Evolutionary conservation across 2,329 filamentous ascomycete genomes (phyloP).

Genomic region (Curvularia eragrostidis): DNA sequence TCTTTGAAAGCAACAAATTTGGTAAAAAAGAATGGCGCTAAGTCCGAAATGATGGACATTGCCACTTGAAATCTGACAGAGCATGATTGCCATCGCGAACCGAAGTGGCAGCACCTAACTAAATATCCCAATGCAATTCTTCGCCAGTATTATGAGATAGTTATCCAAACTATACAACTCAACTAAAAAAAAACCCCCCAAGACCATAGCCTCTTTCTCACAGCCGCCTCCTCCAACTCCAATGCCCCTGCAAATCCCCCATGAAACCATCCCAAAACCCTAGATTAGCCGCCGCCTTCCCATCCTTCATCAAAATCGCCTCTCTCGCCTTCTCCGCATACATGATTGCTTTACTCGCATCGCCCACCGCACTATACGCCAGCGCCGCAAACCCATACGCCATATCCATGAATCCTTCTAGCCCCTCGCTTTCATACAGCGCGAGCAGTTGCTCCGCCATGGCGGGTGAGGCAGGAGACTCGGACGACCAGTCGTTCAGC

Average conservation of each 20-base stretch:
- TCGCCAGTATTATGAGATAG: not conserved
- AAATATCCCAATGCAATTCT: not conserved
- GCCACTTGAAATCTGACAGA: not conserved
- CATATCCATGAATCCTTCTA: constrained; percentile 50
- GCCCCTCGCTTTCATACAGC: constrained; percentile 47
- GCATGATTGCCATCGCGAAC: not conserved
- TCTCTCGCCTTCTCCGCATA: constrained; percentile 48
- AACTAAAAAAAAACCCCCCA: not conserved
- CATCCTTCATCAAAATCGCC: constrained; percentile 49
- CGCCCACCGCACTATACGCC: constrained; percentile 48
- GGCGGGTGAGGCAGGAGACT: constrained; percentile 19
- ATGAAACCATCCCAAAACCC: constrained; percentile 43
- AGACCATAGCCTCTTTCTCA: not conserved
- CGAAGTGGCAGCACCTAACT: not conserved
- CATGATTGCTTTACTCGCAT: constrained; percentile 30
- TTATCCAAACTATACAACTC: not conserved
- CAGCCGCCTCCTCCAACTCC: constrained; percentile 16
- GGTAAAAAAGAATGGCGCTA: not conserved
- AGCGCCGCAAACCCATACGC: constrained; percentile 52
- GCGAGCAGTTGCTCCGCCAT: constrained; percentile 44
- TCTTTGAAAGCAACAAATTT: not conserved
- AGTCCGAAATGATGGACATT: not conserved
- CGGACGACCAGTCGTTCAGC: constrained; percentile 41
- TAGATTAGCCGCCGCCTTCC: constrained; percentile 39
- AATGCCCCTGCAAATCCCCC: constrained; percentile 4